Base-by-base conservation (phyloP, 768 basidiomycete species). In the Daedaleopsis sinensis region DNA sequence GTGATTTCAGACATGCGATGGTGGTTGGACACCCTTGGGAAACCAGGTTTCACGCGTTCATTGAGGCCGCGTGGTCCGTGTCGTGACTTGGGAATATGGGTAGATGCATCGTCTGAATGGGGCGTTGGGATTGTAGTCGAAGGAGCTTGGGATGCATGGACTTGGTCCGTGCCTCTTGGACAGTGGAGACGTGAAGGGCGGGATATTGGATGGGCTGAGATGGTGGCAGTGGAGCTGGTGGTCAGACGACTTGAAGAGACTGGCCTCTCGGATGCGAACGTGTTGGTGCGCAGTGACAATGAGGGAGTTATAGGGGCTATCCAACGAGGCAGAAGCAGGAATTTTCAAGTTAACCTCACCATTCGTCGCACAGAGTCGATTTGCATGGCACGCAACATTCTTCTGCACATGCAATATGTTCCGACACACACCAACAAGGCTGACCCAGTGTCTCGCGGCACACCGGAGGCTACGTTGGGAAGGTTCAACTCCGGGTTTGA, bases 1-100 rank as follows among this genome's bases (percentile, higher is more conserved):
- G 53, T 76, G 10, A 56, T 70, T 7, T 55, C 68, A 0, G 73
- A 76, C 35, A 52, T 79, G 0, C 8, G 39, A 3, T 79, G 77
- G 78, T 80, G 79, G 79, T 32, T 35, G 0, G n/a, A 36, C 0
- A 32, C 3, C 24, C 57, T 68, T 10, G 18, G 5, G 15, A 43
- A 15, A 15, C 42, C 42, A 12, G 42, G 42, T 32, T 5, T 43
- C 42, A 13, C 42, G 8, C 42, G 57, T 3, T 35, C 57, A 35
- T 36, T 58, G 18, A 23, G 9, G 36, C 47, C 57, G 3, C 27
- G 47, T 1, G 57, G 57, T 3, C 21, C 23, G n/a, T 10, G 15
- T 3, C 52, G 42, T 13, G 58, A 54, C 19, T 19, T 47, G 3
- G 44, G 52, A 21, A 18, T 44, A 4, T 49, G 49, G 48, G 52